Evolutionary conservation across 2,329 filamentous ascomycete genomes (phyloP), one percentile per base, ranked within the genome.

Genomic region (Pseudocercospora macadamiae): DNA sequence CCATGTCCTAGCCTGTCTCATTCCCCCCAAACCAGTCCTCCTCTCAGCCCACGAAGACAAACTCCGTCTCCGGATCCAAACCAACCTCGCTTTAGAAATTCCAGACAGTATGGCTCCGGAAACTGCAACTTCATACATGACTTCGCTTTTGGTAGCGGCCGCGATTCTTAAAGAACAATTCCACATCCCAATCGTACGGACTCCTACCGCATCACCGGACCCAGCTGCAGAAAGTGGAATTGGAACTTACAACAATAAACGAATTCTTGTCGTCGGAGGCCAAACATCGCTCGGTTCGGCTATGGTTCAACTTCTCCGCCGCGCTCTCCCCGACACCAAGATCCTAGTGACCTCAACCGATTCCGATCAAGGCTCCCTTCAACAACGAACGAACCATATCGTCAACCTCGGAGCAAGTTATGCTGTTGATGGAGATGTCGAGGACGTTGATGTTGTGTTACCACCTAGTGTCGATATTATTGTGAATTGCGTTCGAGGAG

Each of bases 391-490:
- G 8, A 16, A 28, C n/a, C 53, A 56, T 26, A 21, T 60, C 47
- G 30, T 39, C 30, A 36, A 42, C 2, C 47, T 60, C 1, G 57
- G 57, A n/a, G 57, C 57, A 3, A 42, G 30, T 19, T 52, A 45
- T 23, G 37, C 57, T 1, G 44, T 48, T 6, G 57, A 56, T 26
- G 57, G 47, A 1, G 48, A 30, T 6, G 28, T 32, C 16, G 16
- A 44, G 2, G 30, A 55, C 21, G 7, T 56, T 6, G 45, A 16
- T 1, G 39, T 52, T 26, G 52, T 36, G 1, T 16, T 60, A 3
- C 49, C 57, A 1, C 57, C 57, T n/a, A 56, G 37, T 39, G 44
- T 60, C 8, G 53, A 60, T 28, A 60, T 60, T n/a, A 53, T 60
- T 2, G 42, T 60, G 16, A 53, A 60, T 18, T 44, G 52, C 1